Base-by-base conservation (phyloP, 202 grass and related monocot genomes). In the Hordeum pubiflorum region DNA sequence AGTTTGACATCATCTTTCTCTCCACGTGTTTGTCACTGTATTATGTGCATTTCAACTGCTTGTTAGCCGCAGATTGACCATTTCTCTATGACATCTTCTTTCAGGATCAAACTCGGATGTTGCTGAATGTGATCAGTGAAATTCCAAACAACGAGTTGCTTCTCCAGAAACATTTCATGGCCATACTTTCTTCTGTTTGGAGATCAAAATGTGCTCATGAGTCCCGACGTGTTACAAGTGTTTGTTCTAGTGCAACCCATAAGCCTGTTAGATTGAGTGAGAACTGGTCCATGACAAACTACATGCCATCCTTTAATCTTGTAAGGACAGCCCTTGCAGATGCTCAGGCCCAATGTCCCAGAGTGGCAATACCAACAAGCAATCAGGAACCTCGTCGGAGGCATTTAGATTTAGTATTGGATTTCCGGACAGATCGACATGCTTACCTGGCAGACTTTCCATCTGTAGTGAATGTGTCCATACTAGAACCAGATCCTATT, bases 101-200 rank as follows among this genome's bases (percentile, higher is more conserved):
- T 56, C 90, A 99, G 96, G 96, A 96, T 76, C 96, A 99, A 96
- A 84, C 90, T 78, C 89, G 88, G 68, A 87, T 82, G 82, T 80
- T 99, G 85, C 61, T 99, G 11, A 96, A 91, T 81, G 91, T 91
- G 78, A 96, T 86, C 10, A 99, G 92, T 38, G 83, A 93, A 83
- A 75, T 93, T 65, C 91, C 91, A n/a, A 87, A 99, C 66, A 93
- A 82, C 64, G 96, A 96, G 62, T 86, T 99, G 79, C 92, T 96
- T 67, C 91, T 99, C 58, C 92, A 99, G 72, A 92, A 93, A 72
- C 96, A 96, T 87, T 96, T 99, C 66, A 73, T 96, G 82, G 92
- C 89, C 40, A 72, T 99, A 71, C 87, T 99, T 88, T 96, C 96
- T 20, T 96, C 96, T 83, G 96, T 96, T 26, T 99, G 96, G 96